Conservation (phyloP, 164 flowering plant genomes). For the Umbellularia californica region DNA sequence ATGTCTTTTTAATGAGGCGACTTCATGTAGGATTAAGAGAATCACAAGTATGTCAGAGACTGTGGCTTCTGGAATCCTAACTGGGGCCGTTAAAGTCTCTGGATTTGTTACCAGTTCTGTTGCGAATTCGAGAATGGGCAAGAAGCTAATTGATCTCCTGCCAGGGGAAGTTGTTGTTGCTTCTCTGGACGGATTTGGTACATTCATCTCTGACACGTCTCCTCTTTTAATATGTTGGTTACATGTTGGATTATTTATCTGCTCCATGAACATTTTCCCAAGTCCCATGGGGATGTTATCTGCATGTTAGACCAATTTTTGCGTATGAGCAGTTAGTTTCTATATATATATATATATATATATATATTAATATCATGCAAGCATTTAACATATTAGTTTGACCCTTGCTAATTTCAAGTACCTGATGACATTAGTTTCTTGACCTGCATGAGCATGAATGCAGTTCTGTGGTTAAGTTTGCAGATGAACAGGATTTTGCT, state of each 20-base stretch:
- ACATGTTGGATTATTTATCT: neutral
- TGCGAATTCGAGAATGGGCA: slow-evolving; percentile 70
- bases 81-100: slow-evolving; percentile 80
- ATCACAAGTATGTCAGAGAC: slow-evolving; percentile 75
- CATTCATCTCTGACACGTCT: slow-evolving; percentile 15
- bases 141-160: slow-evolving; percentile 71
- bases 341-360: too few species aligned
- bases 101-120: slow-evolving; percentile 71
- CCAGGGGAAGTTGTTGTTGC: slow-evolving; percentile 93
- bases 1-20: neutral
- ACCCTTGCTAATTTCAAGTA: too few species aligned
- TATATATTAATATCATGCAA: too few species aligned
- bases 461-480: too few species aligned
- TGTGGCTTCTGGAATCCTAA: slow-evolving; percentile 70
- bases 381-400: too few species aligned
- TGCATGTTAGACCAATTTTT: too few species aligned
- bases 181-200: slow-evolving; percentile 88
- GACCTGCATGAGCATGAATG: too few species aligned
- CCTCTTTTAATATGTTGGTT: neutral
- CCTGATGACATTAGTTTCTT: too few species aligned
- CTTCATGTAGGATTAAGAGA: slow-evolving; percentile 56
- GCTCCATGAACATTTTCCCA: neutral
- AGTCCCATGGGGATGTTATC: too few species aligned
- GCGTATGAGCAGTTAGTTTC: too few species aligned
- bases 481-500: too few species aligned